Evolutionary conservation across 176 grass and related monocot genomes (phyloP).

Genomic region (Rhynchospora pubera): DNA sequence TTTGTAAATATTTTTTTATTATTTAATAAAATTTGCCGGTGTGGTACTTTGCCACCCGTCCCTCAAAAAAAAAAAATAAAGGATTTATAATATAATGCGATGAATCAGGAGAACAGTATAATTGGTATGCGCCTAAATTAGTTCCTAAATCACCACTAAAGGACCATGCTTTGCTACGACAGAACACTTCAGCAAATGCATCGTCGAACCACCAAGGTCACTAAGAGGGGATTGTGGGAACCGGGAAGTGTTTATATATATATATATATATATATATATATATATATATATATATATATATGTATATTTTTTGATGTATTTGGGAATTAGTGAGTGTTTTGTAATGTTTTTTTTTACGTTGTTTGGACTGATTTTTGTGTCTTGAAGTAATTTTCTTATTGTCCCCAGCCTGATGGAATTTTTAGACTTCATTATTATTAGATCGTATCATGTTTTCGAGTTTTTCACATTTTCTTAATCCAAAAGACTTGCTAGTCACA

Average conservation of each 20-base stretch:
- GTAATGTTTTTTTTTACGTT: slow-evolving; percentile 7
- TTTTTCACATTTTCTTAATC: no score
- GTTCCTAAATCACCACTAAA: slow-evolving; percentile 33
- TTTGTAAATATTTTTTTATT: no score
- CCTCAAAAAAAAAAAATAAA: no score
- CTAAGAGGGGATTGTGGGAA: slow-evolving; percentile 11
- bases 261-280: no score
- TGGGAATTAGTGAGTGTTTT: slow-evolving; percentile 10
- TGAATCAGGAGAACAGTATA: slow-evolving; percentile 1
- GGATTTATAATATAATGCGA: slow-evolving; percentile 3
- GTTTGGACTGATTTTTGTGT: slow-evolving; percentile 1
- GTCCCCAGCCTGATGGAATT: not conserved
- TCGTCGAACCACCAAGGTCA: no score
- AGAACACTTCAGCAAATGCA: slow-evolving; percentile 8
- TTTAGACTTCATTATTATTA: not conserved
- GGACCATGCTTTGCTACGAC: slow-evolving; percentile 19
- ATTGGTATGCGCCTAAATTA: slow-evolving; percentile 12
- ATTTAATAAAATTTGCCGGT: no score
- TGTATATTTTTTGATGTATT: no score
- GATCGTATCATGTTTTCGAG: not conserved
- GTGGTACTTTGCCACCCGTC: no score
- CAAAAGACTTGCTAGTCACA: no score
- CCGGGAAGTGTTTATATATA: not conserved
- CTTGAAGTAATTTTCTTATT: slow-evolving; percentile 18
- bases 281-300: no score